Evolutionary conservation across 179 eudicot species (phyloP).

Genomic region (Silene noctiflora): DNA sequence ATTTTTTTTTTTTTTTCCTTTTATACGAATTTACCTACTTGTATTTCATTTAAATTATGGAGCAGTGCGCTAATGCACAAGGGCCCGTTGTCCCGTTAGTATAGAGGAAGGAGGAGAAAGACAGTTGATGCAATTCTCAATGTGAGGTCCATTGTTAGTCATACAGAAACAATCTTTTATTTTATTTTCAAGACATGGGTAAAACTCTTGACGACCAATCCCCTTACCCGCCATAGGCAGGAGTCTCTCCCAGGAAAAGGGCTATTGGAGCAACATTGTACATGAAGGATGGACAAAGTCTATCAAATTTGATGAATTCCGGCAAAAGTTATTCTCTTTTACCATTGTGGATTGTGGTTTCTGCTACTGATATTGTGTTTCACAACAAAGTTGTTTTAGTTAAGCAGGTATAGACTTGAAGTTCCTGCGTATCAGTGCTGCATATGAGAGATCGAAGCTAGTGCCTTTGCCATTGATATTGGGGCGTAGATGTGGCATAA

Average conservation of each 20-base stretch:
- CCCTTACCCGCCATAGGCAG: background rate
- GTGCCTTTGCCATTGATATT: background rate
- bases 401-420: slow-evolving; percentile 2
- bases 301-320: background rate
- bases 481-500: too few species aligned
- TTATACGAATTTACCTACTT: background rate
- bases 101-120: too few species aligned
- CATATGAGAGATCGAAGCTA: background rate
- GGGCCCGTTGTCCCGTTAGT: background rate
- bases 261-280: background rate
- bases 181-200: too few species aligned
- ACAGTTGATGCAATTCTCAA: too few species aligned
- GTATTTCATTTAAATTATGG: background rate
- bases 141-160: too few species aligned
- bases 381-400: background rate
- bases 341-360: background rate
- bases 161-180: too few species aligned
- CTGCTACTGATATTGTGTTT: background rate
- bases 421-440: background rate
- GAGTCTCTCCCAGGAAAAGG: background rate
- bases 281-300: background rate
- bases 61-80: background rate
- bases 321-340: background rate
- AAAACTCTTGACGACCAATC: background rate
- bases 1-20: background rate